Base-by-base conservation (phyloP, 805 yeast genomes). In the Candida golubevii region DNA sequence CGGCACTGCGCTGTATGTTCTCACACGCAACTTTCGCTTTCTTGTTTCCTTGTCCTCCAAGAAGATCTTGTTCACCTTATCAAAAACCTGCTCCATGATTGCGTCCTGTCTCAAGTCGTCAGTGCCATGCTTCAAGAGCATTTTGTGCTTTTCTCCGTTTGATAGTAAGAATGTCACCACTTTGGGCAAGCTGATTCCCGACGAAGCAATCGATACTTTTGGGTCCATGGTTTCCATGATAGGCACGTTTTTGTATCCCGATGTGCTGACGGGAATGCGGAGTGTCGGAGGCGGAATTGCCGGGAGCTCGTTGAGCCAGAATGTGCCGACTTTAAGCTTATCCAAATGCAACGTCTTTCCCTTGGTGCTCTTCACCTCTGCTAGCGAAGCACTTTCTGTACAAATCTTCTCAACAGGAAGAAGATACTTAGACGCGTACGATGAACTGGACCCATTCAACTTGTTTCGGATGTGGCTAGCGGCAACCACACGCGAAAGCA, bases 31-130 rank as follows among this genome's bases (percentile, higher is more conserved):
- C 1, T 69, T 63, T n/a, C 90, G 62, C 40, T 66, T 72, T 26
- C 81, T 61, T 0, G 91, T 72, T 29, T 77, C 78, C 41, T 72
- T 72, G 56, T 86, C 80, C 23, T 67, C 67, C 9, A 54, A 61
- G 44, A 91, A 72, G 32, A 88, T 75, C 11, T 70, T 63, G 57
- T 90, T 89, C 12, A 89, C 96, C 56, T 89, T 87, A 15, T 77
- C 84, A 62, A 95, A 93, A 1, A 91, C 98, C 60, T 93, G 98
- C 61, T 91, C 95, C 99, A 93, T 95, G 45, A 93, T 88, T 0
- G 96, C 86, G 65, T 93, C 99, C 64, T 95, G 99, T 41, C 98
- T 70, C 41, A 93, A 67, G 64, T 93, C 99, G 65, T 93, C 99
- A 8, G 87, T 76, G 6, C 95, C 89, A 26, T 88, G 88, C 59